Percentiles rank a stretch among this genome's conserved stretches.
These are phyloP conservation scores for Eragrostis nindensis DNA, from an alignment of 176 grass and related monocot species.

Conservation along the genomic window DNA sequence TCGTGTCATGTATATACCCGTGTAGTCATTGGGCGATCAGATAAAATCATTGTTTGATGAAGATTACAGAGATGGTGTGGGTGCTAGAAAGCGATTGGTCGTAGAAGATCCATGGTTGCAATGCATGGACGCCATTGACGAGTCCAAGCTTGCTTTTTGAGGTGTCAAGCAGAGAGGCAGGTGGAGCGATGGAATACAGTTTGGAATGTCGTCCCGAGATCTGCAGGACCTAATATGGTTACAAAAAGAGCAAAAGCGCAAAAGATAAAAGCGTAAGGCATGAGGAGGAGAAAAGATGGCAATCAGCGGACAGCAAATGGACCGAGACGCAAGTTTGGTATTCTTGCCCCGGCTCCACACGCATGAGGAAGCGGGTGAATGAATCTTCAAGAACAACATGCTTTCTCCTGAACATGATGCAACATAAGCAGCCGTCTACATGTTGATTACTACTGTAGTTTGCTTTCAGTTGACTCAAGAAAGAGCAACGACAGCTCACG, in stretches of 20 bases:
- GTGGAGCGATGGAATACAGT: constrained; percentile 41
- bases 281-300: constrained; percentile 43
- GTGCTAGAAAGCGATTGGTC: constrained; percentile 7
- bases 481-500: not conserved
- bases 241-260: constrained; percentile 79
- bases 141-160: constrained; percentile 76
- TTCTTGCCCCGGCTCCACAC: constrained; percentile 51
- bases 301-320: constrained; percentile 48
- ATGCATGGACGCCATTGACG: constrained; percentile 65
- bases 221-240: constrained; percentile 51
- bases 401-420: not conserved
- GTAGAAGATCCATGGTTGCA: constrained; percentile 35
- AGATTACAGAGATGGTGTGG: not conserved
- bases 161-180: constrained; percentile 47
- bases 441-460: not conserved
- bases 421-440: not conserved
- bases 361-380: not conserved
- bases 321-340: constrained; percentile 80
- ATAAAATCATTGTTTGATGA: not conserved
- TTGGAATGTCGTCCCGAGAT: constrained; percentile 82
- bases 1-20: not conserved
- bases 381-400: not conserved
- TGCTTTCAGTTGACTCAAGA: constrained; percentile 29
- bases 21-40: not conserved
- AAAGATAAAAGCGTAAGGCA: constrained; percentile 53